Conservation (phyloP, 192 early-diverging fungal species). For the Thamnidium elegans region DNA sequence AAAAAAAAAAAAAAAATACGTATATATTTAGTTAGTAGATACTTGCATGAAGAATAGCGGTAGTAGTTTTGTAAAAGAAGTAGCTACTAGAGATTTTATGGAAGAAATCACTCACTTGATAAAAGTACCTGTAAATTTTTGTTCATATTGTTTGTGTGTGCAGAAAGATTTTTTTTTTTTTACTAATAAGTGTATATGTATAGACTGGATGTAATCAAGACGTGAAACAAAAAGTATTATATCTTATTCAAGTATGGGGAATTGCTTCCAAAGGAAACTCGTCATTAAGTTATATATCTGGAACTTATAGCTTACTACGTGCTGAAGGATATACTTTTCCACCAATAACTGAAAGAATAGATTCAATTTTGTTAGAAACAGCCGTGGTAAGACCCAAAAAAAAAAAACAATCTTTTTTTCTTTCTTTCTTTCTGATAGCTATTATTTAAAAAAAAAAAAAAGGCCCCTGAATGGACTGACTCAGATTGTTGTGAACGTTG, state of each 20-base stretch:
- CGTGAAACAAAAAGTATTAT: constrained; percentile 73
- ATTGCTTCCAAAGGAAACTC: constrained; percentile 73
- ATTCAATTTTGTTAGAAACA: constrained; percentile 79
- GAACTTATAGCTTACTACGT: constrained; percentile 79
- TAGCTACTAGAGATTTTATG: constrained; percentile 86
- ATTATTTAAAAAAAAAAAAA: not conserved
- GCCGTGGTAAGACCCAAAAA: constrained; percentile 56
- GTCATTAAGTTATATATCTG: constrained; percentile 74
- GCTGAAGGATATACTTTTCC: constrained; percentile 78
- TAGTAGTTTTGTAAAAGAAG: constrained; percentile 75
- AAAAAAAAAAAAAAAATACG: not conserved
- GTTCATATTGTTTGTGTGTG: not conserved
- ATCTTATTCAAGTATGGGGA: constrained; percentile 88
- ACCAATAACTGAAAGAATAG: constrained; percentile 55
- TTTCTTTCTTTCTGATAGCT: not conserved
- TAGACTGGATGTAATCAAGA: constrained; percentile 67
- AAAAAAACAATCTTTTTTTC: not conserved
- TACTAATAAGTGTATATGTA: not conserved
- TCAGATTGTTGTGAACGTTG: constrained; percentile 93
- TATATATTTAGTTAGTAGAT: constrained; percentile 65
- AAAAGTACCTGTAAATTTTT: constrained; percentile 49
- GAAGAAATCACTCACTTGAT: constrained; percentile 72
- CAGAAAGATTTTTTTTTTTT: not conserved
- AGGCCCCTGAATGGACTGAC: constrained; percentile 97
- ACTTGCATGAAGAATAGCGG: constrained; percentile 96